Conservation (phyloP, 768 basidiomycete species). For the Crassisporium funariophilum region DNA sequence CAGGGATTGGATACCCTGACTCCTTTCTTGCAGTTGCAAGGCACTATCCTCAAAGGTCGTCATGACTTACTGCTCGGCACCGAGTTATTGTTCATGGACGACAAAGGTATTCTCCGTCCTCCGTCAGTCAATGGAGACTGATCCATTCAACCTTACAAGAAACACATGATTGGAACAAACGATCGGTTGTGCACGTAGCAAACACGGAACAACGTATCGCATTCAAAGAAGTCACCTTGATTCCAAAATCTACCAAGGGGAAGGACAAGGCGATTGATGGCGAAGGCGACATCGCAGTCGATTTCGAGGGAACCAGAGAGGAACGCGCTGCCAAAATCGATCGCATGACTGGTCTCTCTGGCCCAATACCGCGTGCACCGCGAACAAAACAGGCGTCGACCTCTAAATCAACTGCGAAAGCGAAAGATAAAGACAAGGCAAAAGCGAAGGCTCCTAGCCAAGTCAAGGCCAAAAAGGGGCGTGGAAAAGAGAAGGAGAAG, state of each 20-base stretch:
- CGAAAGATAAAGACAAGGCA: conserved; percentile 6
- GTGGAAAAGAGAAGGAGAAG: conserved; percentile 14
- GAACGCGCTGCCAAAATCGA: conserved; percentile 19
- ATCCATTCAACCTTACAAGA: conserved; percentile 27
- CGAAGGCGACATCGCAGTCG: conserved; percentile 1
- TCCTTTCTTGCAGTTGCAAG: conserved; percentile 76
- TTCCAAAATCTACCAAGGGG: conserved; percentile 34
- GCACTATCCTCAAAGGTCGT: conserved; percentile 70
- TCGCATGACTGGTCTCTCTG: conserved; percentile 26
- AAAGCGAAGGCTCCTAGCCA: conserved; percentile 12
- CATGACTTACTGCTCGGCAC: conserved; percentile 73
- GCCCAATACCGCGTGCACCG: conserved; percentile 18
- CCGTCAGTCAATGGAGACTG: background rate
- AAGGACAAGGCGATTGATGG: conserved; percentile 12
- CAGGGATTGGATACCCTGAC: conserved; percentile 79
- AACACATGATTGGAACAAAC: conserved; percentile 48
- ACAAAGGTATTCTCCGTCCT: conserved; percentile 41
- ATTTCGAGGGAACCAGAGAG: conserved; percentile 8
- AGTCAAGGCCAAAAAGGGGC: conserved; percentile 6
- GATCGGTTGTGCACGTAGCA: conserved; percentile 55
- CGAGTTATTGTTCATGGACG: conserved; percentile 74
- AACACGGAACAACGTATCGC: conserved; percentile 67
- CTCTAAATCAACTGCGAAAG: conserved; percentile 1
- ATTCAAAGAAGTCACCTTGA: conserved; percentile 72
- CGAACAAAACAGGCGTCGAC: conserved; percentile 12